Conservation (phyloP, 2,329 filamentous ascomycete genomes). For the Fusarium camptoceras region DNA sequence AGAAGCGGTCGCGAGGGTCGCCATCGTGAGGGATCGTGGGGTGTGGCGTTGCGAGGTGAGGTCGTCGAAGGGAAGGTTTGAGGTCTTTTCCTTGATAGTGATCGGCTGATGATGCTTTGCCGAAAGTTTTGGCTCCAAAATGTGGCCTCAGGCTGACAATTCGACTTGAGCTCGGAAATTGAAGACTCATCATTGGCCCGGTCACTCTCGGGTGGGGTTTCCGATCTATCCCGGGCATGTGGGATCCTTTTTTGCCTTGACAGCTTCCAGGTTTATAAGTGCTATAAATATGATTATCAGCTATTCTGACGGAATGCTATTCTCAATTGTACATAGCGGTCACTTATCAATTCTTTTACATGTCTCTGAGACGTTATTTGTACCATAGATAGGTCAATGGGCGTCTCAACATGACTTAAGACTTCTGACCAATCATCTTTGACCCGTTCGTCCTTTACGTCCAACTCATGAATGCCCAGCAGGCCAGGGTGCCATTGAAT, state of each 20-base stretch:
- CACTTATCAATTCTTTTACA: fast-evolving
- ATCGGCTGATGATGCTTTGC: slow-evolving; percentile 56
- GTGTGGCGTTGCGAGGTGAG: slow-evolving; percentile 46
- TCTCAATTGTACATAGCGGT: neutral
- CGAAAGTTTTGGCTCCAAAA: slow-evolving; percentile 56
- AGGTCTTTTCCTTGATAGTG: slow-evolving; percentile 61
- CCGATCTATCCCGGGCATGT: slow-evolving; percentile 49
- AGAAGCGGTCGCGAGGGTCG: slow-evolving; percentile 75
- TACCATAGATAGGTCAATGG: slow-evolving; percentile 25
- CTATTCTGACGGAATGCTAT: slow-evolving; percentile 3
- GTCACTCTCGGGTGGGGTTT: slow-evolving; percentile 41
- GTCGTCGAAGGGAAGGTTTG: slow-evolving; percentile 52
- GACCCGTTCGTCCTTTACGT: slow-evolving; percentile 43
- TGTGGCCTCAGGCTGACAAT: slow-evolving; percentile 59
- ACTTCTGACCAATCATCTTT: slow-evolving; percentile 39
- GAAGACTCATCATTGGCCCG: slow-evolving; percentile 58
- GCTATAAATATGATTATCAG: neutral
- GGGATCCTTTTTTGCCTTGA: slow-evolving; percentile 26
- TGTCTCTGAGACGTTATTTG: neutral
- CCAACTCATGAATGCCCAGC: neutral
- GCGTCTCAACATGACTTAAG: neutral
- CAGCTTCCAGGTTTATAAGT: slow-evolving; percentile 24
- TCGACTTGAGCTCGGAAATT: slow-evolving; percentile 59
- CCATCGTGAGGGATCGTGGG: slow-evolving; percentile 62
- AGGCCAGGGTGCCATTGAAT: neutral